Percentiles rank a stretch among this genome's conserved stretches.
These are phyloP conservation scores for Podaxis rugospora DNA, from an alignment of 768 basidiomycete genomes.

Conservation along the genomic window DNA sequence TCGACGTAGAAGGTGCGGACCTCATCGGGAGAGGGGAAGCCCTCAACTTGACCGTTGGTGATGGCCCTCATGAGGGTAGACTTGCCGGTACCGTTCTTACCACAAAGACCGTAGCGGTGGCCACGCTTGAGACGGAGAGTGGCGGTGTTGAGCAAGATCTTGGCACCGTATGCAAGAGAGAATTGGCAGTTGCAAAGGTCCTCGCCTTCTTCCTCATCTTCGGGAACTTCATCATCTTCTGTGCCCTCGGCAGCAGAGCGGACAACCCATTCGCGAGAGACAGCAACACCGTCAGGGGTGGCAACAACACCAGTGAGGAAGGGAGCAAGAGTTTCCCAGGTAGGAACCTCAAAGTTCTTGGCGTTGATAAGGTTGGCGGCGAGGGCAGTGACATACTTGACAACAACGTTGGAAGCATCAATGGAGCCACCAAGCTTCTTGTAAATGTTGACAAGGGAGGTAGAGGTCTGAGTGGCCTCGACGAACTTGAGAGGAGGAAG, in stretches of 20 bases:
- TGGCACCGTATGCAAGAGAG: slow-evolving; percentile 98
- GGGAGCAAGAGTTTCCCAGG: slow-evolving; percentile 81
- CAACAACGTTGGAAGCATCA: slow-evolving; percentile 52
- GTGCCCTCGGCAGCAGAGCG: slow-evolving; percentile 78
- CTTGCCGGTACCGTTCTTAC: slow-evolving; percentile 98
- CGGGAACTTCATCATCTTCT: slow-evolving; percentile 61
- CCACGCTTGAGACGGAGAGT: slow-evolving; percentile 97
- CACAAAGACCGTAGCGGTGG: slow-evolving; percentile 97
- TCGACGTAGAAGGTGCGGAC: slow-evolving; percentile 99
- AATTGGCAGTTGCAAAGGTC: slow-evolving; percentile 99
- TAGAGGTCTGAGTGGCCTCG: slow-evolving; percentile 63
- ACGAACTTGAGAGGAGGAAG: slow-evolving; percentile 80
- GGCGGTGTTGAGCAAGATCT: slow-evolving; percentile 96
- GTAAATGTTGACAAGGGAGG: slow-evolving; percentile 72
- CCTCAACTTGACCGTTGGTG: slow-evolving; percentile 94
- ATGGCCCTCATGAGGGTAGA: slow-evolving; percentile 92
- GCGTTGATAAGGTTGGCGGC: slow-evolving; percentile 83
- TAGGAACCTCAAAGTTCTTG: slow-evolving; percentile 88
- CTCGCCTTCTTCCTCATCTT: slow-evolving; percentile 97
- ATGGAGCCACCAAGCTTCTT: slow-evolving; percentile 73
- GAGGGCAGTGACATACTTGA: slow-evolving; percentile 70
- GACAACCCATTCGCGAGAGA: slow-evolving; percentile 85
- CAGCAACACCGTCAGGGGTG: slow-evolving; percentile 58
- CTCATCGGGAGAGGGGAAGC: slow-evolving; percentile 95
- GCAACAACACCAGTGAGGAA: slow-evolving; percentile 67